A percentile compares a stretch with the other conserved stretches of the same genome.
phyloP scores from a whole-genome alignment of 1,284 basidiomycete species.

The Retiboletus fuscus region DNA sequence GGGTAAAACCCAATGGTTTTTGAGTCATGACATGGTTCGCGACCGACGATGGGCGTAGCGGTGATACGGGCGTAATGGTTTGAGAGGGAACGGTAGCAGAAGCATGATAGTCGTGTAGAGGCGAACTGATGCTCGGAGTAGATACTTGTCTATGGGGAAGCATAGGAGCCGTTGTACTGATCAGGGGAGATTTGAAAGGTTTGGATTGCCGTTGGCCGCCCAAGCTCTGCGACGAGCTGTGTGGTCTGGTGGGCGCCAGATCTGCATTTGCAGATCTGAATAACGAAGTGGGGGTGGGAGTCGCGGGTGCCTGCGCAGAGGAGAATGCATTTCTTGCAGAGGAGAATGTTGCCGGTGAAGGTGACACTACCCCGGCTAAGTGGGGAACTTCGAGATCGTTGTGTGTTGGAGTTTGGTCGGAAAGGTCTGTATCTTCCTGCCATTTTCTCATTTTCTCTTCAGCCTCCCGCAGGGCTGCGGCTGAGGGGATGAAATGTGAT shows the following conservation, averaged over 20 bases:
- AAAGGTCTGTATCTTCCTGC: conserved; percentile 58
- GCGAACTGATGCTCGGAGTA: conserved; percentile 43
- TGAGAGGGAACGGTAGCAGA: conserved; percentile 22
- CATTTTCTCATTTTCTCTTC: conserved; percentile 65
- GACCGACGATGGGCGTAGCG: conserved; percentile 33
- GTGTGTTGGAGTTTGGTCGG: conserved; percentile 30
- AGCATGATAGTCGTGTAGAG: conserved; percentile 46
- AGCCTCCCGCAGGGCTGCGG: conserved; percentile 68
- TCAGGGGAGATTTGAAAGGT: conserved; percentile 70
- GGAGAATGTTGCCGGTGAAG: conserved; percentile 55
- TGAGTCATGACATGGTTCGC: conserved; percentile 31
- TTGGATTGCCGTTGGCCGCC: conserved; percentile 51
- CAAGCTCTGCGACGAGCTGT: conserved; percentile 16
- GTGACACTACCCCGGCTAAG: conserved; percentile 40
- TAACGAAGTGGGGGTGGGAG: conserved; percentile 49
- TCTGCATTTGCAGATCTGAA: conserved; percentile 23
- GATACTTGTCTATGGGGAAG: conserved; percentile 24
- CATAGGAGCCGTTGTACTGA: conserved; percentile 35
- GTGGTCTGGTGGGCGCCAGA: conserved; percentile 3
- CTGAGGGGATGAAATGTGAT: conserved; percentile 63
- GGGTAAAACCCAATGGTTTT: conserved; percentile 50
- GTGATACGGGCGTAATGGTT: conserved; percentile 29
- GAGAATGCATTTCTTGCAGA: conserved; percentile 54
- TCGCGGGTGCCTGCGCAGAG: conserved; percentile 47
- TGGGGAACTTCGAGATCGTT: conserved; percentile 20